Conservation (phyloP, 1,139 yeast genomes). For the Lodderomyces jiufengensis region DNA sequence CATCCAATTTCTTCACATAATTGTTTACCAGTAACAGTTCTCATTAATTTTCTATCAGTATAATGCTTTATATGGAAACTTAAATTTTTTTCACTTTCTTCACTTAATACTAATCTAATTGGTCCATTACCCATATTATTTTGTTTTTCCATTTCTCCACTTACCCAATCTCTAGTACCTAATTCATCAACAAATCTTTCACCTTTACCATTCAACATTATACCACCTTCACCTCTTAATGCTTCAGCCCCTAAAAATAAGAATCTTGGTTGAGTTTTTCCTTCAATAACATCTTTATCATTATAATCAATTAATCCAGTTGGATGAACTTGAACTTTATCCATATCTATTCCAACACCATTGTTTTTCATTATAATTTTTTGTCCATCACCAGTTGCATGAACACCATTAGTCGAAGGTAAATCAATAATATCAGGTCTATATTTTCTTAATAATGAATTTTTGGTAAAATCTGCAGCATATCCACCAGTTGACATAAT, state of each 20-base stretch:
- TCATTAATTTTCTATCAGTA: constrained; percentile 62
- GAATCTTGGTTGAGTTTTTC: constrained; percentile 44
- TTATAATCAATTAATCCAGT: constrained; percentile 72
- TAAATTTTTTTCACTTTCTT: constrained; percentile 41
- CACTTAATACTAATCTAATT: constrained; percentile 46
- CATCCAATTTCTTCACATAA: constrained; percentile 44
- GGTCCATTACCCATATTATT: constrained; percentile 46
- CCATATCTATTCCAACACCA: constrained; percentile 68
- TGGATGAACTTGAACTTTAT: constrained; percentile 78
- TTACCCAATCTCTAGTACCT: constrained; percentile 66
- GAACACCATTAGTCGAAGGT: constrained; percentile 72
- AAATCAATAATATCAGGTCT: constrained; percentile 61
- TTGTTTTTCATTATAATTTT: constrained; percentile 53
- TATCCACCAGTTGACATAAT: constrained; percentile 82
- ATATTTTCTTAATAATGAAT: constrained; percentile 48
- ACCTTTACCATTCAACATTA: constrained; percentile 59
- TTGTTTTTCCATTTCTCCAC: constrained; percentile 54
- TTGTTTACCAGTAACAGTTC: constrained; percentile 46
- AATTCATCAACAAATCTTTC: constrained; percentile 70
- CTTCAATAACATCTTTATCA: constrained; percentile 45
- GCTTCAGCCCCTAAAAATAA: constrained; percentile 79
- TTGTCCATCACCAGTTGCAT: constrained; percentile 79
- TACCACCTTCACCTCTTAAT: constrained; percentile 73
- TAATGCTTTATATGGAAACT: constrained; percentile 64
- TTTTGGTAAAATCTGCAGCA: constrained; percentile 56